Base-by-base conservation (phyloP, 1,139 yeast species). In the Debaryomyces psychrophilus region DNA sequence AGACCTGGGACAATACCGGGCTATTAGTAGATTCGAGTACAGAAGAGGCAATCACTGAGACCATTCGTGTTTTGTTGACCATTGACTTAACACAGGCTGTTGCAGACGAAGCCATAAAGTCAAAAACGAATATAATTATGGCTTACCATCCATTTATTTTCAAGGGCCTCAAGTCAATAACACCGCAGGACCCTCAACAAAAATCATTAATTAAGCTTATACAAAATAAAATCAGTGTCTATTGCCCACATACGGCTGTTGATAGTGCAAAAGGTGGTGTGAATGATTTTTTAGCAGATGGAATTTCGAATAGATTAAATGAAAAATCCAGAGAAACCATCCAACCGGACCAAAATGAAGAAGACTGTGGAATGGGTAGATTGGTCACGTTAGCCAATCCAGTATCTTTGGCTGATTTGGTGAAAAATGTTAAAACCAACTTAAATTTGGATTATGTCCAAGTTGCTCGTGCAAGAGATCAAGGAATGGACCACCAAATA, bases 131-230 rank as follows among this genome's bases (percentile, higher is more conserved):
- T 50, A 62, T 90, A 45, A 76, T 95, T 14, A 67, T 95, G 61
- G 95, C 98, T 0, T 95, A 95, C 64, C 99, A 90, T 61, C 99
- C 99, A 1, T 90, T 93, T 62, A 90, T 95, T 38, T 95, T 95
- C 74, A 73, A 87, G 25, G 96, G 96, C 0, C 78, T 95, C 64
- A 95, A 92, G 64, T 71, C 83, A n/a, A 79, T 95, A 47, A 77
- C 83, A 1, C 71, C 77, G 2, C 59, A 65, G 5, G 90, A 89
- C 56, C 85, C 96, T 0, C 98, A 93, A 62, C 98, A 93, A 60
- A 69, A 69, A 27, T 87, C 96, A 4, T 72, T 93, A 44, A 64
- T 93, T 34, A 79, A 79, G 48, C 74, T 95, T 55, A 85, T 90
- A 45, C 83, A 84, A 51, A 77, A 84, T 48, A 88, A 88, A 14